Conservation (phyloP, 192 early-diverging fungal genomes). For the Diversispora epigaea region DNA sequence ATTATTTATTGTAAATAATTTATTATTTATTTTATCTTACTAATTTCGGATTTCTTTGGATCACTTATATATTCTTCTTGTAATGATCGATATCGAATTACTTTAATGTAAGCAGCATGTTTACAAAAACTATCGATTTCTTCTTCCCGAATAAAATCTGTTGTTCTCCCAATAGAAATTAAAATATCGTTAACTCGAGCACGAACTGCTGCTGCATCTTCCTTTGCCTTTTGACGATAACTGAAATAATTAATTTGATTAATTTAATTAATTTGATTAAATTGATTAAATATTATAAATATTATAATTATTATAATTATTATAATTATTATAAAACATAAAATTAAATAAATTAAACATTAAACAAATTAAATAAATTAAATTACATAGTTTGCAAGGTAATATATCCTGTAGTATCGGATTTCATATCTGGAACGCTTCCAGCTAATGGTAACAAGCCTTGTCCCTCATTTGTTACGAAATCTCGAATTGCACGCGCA, state of each 20-base stretch:
- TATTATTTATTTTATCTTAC: constrained; percentile 39
- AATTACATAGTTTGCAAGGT: constrained; percentile 72
- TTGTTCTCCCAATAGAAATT: constrained; percentile 45
- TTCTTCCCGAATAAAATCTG: constrained; percentile 57
- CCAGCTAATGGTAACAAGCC: constrained; percentile 83
- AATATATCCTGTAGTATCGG: constrained; percentile 87
- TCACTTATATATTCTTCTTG: constrained; percentile 52
- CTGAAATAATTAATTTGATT: constrained; percentile 33
- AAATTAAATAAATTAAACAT: not conserved
- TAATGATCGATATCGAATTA: constrained; percentile 64
- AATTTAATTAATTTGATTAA: too few species aligned
- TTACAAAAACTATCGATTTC: constrained; percentile 84
- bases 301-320: too few species aligned
- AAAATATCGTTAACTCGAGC: constrained; percentile 51
- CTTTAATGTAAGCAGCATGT: constrained; percentile 65
- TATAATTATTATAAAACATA: too few species aligned
- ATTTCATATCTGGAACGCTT: constrained; percentile 94
- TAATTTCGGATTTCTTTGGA: constrained; percentile 48
- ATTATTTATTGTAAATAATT: not conserved
- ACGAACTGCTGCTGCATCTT: constrained; percentile 58
- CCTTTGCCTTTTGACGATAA: constrained; percentile 77
- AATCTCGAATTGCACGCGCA: constrained; percentile 72
- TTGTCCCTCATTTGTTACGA: constrained; percentile 67
- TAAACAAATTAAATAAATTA: not conserved
- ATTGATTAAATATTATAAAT: too few species aligned